A percentile compares a stretch with the other conserved stretches of the same genome.
phyloP scores from a whole-genome alignment of 2,329 filamentous ascomycete genomes.

The Cadophora sp. region DNA sequence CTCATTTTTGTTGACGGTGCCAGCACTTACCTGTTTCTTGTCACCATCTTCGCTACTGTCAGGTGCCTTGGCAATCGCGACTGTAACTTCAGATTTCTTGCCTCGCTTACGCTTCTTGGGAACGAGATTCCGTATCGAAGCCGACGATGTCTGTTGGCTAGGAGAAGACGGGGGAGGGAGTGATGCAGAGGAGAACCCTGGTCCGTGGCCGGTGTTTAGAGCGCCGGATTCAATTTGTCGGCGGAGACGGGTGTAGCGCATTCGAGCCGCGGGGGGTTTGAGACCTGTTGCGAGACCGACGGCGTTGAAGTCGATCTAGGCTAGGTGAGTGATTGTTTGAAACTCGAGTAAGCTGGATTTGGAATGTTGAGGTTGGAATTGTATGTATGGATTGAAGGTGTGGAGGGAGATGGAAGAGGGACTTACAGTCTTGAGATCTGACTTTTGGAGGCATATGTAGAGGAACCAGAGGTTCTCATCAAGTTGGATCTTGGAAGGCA shows the following conservation, averaged over 20 bases:
- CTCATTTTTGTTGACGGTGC: background rate
- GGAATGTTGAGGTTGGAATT: background rate
- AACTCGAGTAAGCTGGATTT: background rate
- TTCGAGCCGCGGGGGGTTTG: constrained; percentile 48
- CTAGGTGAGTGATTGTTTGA: background rate
- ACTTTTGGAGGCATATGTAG: constrained; percentile 49
- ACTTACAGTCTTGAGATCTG: constrained; percentile 47
- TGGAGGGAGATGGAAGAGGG: constrained; percentile 12
- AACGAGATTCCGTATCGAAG: background rate
- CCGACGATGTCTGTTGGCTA: background rate
- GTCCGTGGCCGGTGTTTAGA: constrained; percentile 37
- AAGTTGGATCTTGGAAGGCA: constrained; percentile 48
- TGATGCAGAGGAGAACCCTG: constrained; percentile 27
- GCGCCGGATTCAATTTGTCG: constrained; percentile 43
- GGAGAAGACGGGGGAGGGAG: background rate
- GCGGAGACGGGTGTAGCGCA: constrained; percentile 47
- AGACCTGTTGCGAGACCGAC: constrained; percentile 45
- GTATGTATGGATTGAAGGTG: background rate
- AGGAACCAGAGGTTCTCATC: constrained; percentile 51
- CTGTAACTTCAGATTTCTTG: background rate
- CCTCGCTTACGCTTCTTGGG: background rate
- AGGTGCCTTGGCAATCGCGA: constrained; percentile 7
- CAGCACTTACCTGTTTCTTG: background rate
- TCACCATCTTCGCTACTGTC: background rate
- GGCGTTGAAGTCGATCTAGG: constrained; percentile 49